These are phyloP conservation scores for Brasenia schreberi DNA, from an alignment of 164 flowering plant genomes.

Conservation along the genomic window DNA sequence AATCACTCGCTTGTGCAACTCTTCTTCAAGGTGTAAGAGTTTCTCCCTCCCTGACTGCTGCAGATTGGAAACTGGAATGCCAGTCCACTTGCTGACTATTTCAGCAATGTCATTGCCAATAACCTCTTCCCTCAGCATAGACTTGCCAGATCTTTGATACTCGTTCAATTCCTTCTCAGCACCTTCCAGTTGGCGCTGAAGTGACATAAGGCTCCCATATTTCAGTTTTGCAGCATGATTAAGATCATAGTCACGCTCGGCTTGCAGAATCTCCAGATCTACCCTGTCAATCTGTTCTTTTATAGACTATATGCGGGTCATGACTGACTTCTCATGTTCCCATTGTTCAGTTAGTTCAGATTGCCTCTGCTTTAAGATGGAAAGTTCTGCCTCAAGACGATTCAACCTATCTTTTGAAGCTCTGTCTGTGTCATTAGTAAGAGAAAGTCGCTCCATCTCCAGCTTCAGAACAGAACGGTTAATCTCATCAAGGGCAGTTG, in stretches of 20 bases:
- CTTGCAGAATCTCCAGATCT: conserved; percentile 90
- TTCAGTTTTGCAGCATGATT: conserved; percentile 94
- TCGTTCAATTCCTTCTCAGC: conserved; percentile 81
- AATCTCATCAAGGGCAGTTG: conserved; percentile 84
- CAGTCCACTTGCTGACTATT: conserved; percentile 97
- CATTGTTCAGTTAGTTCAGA: conserved; percentile 72
- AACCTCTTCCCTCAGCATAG: conserved; percentile 96
- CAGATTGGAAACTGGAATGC: conserved; percentile 92
- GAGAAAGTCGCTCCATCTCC: conserved; percentile 92
- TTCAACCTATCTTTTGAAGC: conserved; percentile 77
- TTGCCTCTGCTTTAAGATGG: conserved; percentile 61
- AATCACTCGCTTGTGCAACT: conserved; percentile 82
- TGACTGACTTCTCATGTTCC: conserved; percentile 89
- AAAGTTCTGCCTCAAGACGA: conserved; percentile 75
- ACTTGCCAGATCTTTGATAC: conserved; percentile 77
- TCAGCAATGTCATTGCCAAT: conserved; percentile 81
- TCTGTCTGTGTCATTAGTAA: conserved; percentile 74
- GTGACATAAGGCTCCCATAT: conserved; percentile 73
- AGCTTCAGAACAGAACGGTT: conserved; percentile 72
- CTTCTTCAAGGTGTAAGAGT: conserved; percentile 74
- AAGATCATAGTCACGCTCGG: conserved; percentile 95
- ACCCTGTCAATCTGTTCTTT: conserved; percentile 98
- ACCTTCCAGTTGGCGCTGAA: conserved; percentile 71
- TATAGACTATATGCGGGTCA: conserved; percentile 81
- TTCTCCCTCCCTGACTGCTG: conserved; percentile 89